Evolutionary conservation across 208 protist genomes (phyloP).

Genomic region (Trypanosoma avium): DNA sequence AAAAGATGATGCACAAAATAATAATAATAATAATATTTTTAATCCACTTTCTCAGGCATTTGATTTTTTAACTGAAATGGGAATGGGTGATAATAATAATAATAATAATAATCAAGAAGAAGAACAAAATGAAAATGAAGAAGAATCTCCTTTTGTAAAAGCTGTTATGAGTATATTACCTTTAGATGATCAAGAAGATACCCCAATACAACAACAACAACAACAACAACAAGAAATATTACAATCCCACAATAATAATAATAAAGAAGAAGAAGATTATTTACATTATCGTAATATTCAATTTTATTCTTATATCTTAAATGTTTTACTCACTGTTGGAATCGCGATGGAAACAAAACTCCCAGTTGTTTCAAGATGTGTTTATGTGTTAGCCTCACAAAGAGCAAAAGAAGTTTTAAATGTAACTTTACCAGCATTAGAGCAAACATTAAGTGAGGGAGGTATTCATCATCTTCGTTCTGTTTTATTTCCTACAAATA

Average conservation of each 20-base stretch:
- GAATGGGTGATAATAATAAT: not conserved
- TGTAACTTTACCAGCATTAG: conserved; percentile 24
- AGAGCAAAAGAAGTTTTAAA: conserved; percentile 44
- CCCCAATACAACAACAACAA: conserved; percentile 8
- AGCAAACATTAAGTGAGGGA: conserved; percentile 18
- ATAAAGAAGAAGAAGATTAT: conserved; percentile 19
- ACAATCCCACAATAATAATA: conserved; percentile 5
- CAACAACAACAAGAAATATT: conserved; percentile 16
- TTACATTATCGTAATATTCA: conserved; percentile 34
- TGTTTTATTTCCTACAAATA: conserved; percentile 37
- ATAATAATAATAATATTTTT: conserved; percentile 4
- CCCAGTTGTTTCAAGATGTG: conserved; percentile 36
- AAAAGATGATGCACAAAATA: not conserved
- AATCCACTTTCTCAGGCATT: conserved; percentile 20
- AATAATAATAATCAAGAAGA: too few species aligned
- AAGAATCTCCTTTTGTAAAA: conserved; percentile 9
- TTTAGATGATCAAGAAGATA: conserved; percentile 24
- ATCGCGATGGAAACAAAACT: conserved; percentile 51
- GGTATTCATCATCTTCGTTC: conserved; percentile 39
- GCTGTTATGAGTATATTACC: conserved; percentile 31
- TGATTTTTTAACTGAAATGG: conserved; percentile 11
- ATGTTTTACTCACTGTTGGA: conserved; percentile 53
- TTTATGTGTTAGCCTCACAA: conserved; percentile 30
- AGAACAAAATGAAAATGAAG: conserved; percentile 4
- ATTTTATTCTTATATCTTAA: conserved; percentile 57